Percentiles rank a stretch among this genome's conserved stretches.
These are phyloP conservation scores for Erysiphe neolycopersici DNA, from an alignment of 2,329 filamentous ascomycete genomes.

Conservation along the genomic window DNA sequence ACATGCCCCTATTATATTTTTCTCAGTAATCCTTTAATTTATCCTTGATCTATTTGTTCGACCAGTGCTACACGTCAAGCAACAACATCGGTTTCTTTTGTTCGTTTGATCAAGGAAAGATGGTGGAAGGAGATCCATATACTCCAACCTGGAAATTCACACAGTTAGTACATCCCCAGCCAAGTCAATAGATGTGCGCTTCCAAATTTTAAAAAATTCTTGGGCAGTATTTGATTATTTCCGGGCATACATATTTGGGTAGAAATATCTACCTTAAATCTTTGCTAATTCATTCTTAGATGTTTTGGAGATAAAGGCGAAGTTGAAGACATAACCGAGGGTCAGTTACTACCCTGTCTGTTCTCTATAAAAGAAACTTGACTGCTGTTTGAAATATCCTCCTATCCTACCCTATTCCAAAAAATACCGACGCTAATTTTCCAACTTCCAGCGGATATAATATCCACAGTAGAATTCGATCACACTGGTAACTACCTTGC, in stretches of 20 bases:
- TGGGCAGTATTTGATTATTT: not conserved
- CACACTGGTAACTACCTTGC: slow-evolving; percentile 75
- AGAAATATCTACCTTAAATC: too few species aligned
- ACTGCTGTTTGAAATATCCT: not conserved
- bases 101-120: slow-evolving; percentile 24
- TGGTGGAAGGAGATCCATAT: slow-evolving; percentile 89
- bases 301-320: slow-evolving; percentile 99
- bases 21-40: too few species aligned
- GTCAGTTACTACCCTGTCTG: slow-evolving; percentile 4
- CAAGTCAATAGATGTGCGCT: not conserved
- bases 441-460: slow-evolving; percentile 44
- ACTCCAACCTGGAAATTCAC: slow-evolving; percentile 99
- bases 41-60: too few species aligned
- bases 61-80: too few species aligned
- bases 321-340: slow-evolving; percentile 36
- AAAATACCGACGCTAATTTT: not conserved
- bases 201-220: not conserved
- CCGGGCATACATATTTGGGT: not conserved
- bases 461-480: slow-evolving; percentile 75
- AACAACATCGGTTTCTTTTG: too few species aligned
- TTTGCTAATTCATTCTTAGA: slow-evolving; percentile 21
- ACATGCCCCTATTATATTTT: too few species aligned
- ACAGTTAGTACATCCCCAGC: slow-evolving; percentile 26
- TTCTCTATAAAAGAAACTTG: not conserved
- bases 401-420: not conserved